Base-by-base conservation (phyloP, 441 rosid genomes). In the Bruguiera hainesii region DNA sequence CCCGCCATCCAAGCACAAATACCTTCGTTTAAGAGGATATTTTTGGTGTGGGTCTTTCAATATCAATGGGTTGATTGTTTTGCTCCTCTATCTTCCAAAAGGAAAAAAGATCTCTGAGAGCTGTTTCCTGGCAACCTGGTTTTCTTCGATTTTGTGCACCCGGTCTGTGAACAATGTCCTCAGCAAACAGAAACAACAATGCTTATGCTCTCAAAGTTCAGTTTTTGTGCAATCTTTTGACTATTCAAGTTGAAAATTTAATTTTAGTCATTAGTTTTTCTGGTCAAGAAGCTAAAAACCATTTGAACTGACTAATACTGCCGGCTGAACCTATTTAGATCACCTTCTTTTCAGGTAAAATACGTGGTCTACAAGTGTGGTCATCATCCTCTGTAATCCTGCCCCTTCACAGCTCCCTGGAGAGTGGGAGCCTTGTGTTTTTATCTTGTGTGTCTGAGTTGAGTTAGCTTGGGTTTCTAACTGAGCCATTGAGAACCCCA, bases 391-490 rank as follows among this genome's bases (percentile, higher is more conserved):
- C 16, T 42, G 48, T 42, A 42, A 42, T 42, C 7, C 15, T 0
- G 48, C 16, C 48, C 5, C 16, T 0, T 42, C 16, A 13, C 48
- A 42, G 48, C 13, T 18, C 15, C 18, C 48, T 42, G 48, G 16
- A 42, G 48, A 42, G 48, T 13, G 4, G 18, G 48, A 42, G 18
- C 48, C 16, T 13, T 42, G 16, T 42, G 48, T 42, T 42, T 42
- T 42, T 11, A 42, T 42, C 48, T 55, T 67, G 15, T 61, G 25
- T 33, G 56, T 48, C 58, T 29, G 30, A 9, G 62, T 65, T 37
- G 28, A 57, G 52, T 39, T 62, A 19, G 31, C 25, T 19, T 16
- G 23, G 4, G 28, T n/a, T 51, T 21, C 23, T 25, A 10, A 26
- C 46, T n/a, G 35, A 19, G 2, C n/a, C 4, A 56, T 23, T 56